Evolutionary conservation across 495 filamentous ascomycete species (phyloP).

Genomic region (Rhypophila decipiens): DNA sequence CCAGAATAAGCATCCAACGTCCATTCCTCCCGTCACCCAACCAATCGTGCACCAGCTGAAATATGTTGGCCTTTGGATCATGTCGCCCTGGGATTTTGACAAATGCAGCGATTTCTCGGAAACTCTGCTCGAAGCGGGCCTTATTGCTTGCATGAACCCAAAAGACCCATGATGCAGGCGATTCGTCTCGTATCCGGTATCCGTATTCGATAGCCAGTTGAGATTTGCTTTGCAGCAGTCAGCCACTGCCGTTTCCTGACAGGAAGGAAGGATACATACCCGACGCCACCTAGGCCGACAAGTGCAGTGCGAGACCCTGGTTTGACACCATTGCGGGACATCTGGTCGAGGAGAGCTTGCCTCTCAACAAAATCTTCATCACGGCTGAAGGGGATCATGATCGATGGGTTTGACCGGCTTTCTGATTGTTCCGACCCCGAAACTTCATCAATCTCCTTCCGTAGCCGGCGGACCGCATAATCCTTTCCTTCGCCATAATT

Average conservation of each 20-base stretch:
- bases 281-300: neutral
- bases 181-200: too few species aligned
- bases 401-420: neutral
- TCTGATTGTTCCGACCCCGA: neutral
- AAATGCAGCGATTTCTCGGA: neutral
- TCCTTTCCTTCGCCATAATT: conserved; percentile 12
- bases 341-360: neutral
- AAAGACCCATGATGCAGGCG: too few species aligned
- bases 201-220: too few species aligned
- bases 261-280: too few species aligned
- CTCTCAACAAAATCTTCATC: neutral
- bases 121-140: neutral
- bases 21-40: neutral
- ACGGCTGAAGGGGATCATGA: neutral
- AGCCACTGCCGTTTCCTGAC: too few species aligned
- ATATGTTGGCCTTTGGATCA: neutral
- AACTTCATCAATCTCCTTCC: neutral
- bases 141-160: neutral
- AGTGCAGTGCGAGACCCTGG: neutral
- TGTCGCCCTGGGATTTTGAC: neutral
- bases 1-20: neutral
- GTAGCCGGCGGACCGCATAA: neutral
- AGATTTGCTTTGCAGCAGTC: too few species aligned
- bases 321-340: neutral
- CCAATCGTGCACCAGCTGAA: neutral